Conservation (phyloP, 441 rosid species). For the Francoa sonchifolia region DNA sequence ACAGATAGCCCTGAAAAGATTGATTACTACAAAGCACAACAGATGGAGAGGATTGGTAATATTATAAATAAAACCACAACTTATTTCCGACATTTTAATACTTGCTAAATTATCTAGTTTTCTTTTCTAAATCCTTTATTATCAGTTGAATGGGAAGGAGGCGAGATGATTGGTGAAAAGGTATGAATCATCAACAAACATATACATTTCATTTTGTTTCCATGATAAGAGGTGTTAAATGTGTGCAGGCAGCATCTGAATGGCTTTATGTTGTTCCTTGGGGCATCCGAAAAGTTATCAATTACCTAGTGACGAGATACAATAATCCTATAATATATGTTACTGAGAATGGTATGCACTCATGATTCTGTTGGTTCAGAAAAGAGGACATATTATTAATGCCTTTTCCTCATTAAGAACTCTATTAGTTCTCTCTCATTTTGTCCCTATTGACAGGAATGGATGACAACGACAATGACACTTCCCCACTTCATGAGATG, state of each 20-base stretch:
- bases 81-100: background rate
- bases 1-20: slow-evolving; percentile 29
- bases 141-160: slow-evolving; percentile 68
- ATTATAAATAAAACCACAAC: background rate
- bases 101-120: slow-evolving; percentile 1
- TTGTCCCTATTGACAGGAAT: slow-evolving; percentile 37
- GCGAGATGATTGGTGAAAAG: slow-evolving; percentile 71
- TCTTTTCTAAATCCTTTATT: slow-evolving; percentile 8
- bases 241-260: slow-evolving; percentile 81
- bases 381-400: too few relatives aligned
- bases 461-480: slow-evolving; percentile 70
- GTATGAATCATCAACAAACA: slow-evolving; percentile 17
- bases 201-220: slow-evolving; percentile 1
- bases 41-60: slow-evolving; percentile 55
- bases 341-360: slow-evolving; percentile 61
- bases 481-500: slow-evolving; percentile 52
- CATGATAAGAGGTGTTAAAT: slow-evolving; percentile 11
- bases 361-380: background rate
- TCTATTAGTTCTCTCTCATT: background rate
- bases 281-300: slow-evolving; percentile 72
- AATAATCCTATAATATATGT: slow-evolving; percentile 48
- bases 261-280: slow-evolving; percentile 92
- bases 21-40: slow-evolving; percentile 41
- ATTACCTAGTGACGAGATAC: slow-evolving; percentile 49
- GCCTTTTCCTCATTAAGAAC: too few relatives aligned